phyloP scores from a whole-genome alignment of 1,284 basidiomycete species.

The Pholiota adiposa region DNA sequence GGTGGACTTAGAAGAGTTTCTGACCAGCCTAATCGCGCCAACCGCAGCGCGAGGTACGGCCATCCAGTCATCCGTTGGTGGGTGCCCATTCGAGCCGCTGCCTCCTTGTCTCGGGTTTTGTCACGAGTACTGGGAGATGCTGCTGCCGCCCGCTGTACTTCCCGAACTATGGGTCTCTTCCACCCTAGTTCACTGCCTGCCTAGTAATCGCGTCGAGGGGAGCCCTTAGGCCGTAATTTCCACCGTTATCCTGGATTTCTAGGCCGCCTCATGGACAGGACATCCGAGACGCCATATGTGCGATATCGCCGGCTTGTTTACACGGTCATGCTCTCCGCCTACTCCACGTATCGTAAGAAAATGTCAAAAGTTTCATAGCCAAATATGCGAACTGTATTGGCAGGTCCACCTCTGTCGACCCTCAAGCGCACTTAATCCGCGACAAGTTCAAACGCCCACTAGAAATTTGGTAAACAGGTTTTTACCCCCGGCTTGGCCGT shows the following conservation, averaged over 20 bases:
- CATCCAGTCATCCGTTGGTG: neutral
- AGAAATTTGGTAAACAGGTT: too few species aligned
- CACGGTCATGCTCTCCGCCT: neutral
- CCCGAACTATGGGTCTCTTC: constrained; percentile 10
- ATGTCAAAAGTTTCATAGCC: neutral
- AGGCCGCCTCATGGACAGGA: constrained; percentile 8
- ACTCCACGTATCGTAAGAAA: neutral
- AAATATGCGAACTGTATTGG: neutral
- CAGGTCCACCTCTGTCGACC: neutral
- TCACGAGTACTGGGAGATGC: neutral
- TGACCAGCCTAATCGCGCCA: constrained; percentile 5
- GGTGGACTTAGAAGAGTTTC: constrained; percentile 1
- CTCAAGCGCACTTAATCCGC: neutral
- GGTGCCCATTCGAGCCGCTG: neutral
- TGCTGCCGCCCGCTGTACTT: too few species aligned
- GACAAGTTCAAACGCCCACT: too few species aligned
- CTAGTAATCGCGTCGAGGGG: constrained; percentile 1
- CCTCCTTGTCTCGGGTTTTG: neutral
- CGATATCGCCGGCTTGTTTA: constrained; percentile 1
- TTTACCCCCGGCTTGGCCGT: too few species aligned
- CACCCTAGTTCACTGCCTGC: constrained; percentile 15
- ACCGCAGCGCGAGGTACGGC: neutral
- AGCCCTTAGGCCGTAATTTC: neutral
- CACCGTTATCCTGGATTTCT: neutral
- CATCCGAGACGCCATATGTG: constrained; percentile 1